Evolutionary conservation across 1,139 yeast species (phyloP), one percentile per base, ranked within the genome.

Genomic region (Geotrichum histeridarum): DNA sequence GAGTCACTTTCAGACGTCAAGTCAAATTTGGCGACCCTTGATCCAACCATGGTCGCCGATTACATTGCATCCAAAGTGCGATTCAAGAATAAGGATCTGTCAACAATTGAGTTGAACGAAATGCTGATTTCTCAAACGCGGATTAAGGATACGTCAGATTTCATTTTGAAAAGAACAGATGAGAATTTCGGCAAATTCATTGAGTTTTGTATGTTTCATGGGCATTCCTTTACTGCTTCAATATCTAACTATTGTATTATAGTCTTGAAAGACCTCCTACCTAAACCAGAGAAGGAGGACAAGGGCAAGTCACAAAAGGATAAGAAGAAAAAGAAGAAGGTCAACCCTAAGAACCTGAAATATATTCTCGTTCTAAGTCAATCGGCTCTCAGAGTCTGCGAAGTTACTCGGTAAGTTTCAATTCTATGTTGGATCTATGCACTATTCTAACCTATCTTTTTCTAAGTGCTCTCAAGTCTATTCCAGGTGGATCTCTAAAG

Each of bases 361-460:
- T 56, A 53, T 39, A 50, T 84, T 18, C 73, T 84, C n/a, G 71
- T 84, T 2, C 67, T 86, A 15, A 78, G 87, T 4, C 77, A 80
- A 76, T 84, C 90, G 0, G 91, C 91, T 0, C 70, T 84, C 27
- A 74, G 93, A 56, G 88, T 85, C 0, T 85, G 93, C 70, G 91
- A 85, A 63, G 76, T 83, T 1, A 81, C 80, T 64, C 74, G 93
- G 54, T 18, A 22, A 17, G 45, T 27, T 8, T 22, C 11, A 12
- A 12, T 15, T 38, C 3, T 4, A 14, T 38, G 4, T 38, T 4
- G 2, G 5, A 3, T 12, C 4, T 35, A 12, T 35, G 2, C 4
- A 12, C 14, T 35, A 2, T 35, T 12, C 4, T 14, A 38, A 11
- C 17, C 18, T 15, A 4, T 38, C 22, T 9, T 8, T 14, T 17